Conservation (phyloP, 1,284 basidiomycete species). For the Boletellus deceptivus region DNA sequence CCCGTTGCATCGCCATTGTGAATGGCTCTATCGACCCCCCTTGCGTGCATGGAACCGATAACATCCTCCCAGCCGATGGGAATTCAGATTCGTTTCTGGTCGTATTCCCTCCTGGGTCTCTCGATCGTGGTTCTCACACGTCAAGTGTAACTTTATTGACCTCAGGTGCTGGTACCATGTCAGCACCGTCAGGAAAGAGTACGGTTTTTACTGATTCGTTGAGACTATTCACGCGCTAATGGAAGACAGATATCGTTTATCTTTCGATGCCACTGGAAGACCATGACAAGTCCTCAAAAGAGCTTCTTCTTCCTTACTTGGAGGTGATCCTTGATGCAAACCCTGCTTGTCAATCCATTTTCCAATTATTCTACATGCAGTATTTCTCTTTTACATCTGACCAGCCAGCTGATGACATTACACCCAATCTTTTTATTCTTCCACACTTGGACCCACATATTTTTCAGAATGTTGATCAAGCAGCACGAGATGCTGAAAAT, state of each 20-base stretch:
- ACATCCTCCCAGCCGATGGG: slow-evolving; percentile 20
- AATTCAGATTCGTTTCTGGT: slow-evolving; percentile 51
- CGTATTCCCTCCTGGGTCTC: slow-evolving; percentile 76
- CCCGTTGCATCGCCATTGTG: slow-evolving; percentile 70
- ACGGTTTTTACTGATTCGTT: slow-evolving; percentile 27
- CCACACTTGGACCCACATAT: slow-evolving; percentile 42
- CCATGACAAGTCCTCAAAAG: slow-evolving; percentile 38
- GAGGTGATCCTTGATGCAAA: slow-evolving; percentile 39
- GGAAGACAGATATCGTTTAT: slow-evolving; percentile 56
- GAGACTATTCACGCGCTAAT: background rate
- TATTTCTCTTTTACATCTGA: slow-evolving; percentile 17
- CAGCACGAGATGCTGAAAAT: slow-evolving; percentile 56
- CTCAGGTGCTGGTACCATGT: slow-evolving; percentile 83
- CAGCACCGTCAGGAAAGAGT: slow-evolving; percentile 85
- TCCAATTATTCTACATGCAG: slow-evolving; percentile 57
- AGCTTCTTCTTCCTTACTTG: slow-evolving; percentile 61
- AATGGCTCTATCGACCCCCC: slow-evolving; percentile 41
- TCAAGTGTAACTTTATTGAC: slow-evolving; percentile 68
- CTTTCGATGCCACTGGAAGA: slow-evolving; percentile 49
- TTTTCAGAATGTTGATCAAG: slow-evolving; percentile 57
- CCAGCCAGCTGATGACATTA: slow-evolving; percentile 4
- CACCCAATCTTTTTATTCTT: slow-evolving; percentile 37
- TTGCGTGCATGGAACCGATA: slow-evolving; percentile 20
- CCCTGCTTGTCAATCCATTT: slow-evolving; percentile 38
- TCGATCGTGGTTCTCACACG: slow-evolving; percentile 44